Conservation (phyloP, 1,284 basidiomycete genomes). For the Moesziomyces parantarcticus region DNA sequence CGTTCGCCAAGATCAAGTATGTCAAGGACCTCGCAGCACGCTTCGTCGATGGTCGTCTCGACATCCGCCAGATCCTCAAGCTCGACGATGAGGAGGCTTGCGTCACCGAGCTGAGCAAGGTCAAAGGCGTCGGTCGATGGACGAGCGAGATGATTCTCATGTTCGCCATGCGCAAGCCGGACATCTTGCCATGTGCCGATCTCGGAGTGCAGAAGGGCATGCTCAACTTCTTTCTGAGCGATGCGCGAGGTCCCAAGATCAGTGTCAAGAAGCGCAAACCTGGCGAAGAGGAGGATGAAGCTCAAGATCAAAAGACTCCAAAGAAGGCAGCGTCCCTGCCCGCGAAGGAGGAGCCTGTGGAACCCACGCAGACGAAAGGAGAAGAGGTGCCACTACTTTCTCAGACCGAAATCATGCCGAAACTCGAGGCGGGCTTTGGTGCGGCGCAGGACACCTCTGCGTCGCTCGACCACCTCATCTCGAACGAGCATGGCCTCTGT, state of each 20-base stretch:
- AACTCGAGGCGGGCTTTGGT: conserved; percentile 20
- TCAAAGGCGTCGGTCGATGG: conserved; percentile 66
- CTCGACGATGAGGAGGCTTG: conserved; percentile 58
- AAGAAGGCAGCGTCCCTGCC: conserved; percentile 3
- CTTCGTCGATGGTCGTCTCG: conserved; percentile 61
- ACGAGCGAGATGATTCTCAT: conserved; percentile 67
- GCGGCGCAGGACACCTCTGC: not conserved
- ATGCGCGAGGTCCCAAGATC: conserved; percentile 47
- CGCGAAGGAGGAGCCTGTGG: conserved; percentile 9
- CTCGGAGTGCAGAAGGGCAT: conserved; percentile 66
- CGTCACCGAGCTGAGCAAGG: conserved; percentile 55
- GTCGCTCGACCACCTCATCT: conserved; percentile 30
- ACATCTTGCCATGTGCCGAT: conserved; percentile 63
- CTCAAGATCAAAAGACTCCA: conserved; percentile 3
- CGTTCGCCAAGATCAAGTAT: conserved; percentile 62
- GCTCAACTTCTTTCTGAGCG: conserved; percentile 56
- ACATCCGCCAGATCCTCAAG: conserved; percentile 54
- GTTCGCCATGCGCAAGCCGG: conserved; percentile 63
- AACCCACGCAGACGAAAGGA: conserved; percentile 30
- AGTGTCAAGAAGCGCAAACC: conserved; percentile 53
- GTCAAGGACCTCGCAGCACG: conserved; percentile 59
- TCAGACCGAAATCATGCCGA: conserved; percentile 40
- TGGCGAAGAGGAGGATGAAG: conserved; percentile 33
- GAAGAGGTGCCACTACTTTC: conserved; percentile 24
- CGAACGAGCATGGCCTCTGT: conserved; percentile 35